Evolutionary conservation across 345 rosid genomes (phyloP).

Genomic region (Turritis glabra): DNA sequence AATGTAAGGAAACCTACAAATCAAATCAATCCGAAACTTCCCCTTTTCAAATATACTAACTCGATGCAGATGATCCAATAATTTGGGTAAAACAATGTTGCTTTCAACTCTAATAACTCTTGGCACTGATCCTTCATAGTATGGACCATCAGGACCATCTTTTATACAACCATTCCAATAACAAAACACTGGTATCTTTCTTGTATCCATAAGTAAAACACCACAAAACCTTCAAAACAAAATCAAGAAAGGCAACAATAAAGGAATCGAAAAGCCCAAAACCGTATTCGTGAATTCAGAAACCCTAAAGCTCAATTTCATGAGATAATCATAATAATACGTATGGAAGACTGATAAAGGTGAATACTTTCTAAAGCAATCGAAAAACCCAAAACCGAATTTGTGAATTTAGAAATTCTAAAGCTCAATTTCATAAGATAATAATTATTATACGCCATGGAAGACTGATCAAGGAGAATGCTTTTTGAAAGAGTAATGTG

Average conservation of each 20-base stretch:
- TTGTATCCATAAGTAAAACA: background rate
- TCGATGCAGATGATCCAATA: background rate
- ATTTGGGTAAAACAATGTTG: background rate
- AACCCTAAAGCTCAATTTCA: background rate
- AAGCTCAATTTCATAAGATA: background rate
- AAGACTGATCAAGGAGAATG: background rate
- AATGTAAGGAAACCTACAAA: background rate
- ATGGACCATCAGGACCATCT: background rate
- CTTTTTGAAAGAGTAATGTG: no score
- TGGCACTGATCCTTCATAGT: background rate
- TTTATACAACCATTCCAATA: background rate
- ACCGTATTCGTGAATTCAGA: background rate
- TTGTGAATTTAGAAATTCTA: no score
- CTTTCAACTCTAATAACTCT: background rate
- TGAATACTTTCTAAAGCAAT: background rate
- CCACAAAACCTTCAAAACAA: background rate
- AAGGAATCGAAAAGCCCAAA: background rate
- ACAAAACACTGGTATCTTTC: background rate
- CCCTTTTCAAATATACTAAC: background rate
- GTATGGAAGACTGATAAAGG: background rate
- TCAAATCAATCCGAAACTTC: background rate
- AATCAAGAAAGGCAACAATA: background rate
- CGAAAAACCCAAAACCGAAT: background rate
- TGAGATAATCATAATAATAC: background rate
- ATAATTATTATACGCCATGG: no score